Evolutionary conservation across 495 filamentous ascomycete genomes (phyloP).

Genomic region (Trypethelium eluteriae): DNA sequence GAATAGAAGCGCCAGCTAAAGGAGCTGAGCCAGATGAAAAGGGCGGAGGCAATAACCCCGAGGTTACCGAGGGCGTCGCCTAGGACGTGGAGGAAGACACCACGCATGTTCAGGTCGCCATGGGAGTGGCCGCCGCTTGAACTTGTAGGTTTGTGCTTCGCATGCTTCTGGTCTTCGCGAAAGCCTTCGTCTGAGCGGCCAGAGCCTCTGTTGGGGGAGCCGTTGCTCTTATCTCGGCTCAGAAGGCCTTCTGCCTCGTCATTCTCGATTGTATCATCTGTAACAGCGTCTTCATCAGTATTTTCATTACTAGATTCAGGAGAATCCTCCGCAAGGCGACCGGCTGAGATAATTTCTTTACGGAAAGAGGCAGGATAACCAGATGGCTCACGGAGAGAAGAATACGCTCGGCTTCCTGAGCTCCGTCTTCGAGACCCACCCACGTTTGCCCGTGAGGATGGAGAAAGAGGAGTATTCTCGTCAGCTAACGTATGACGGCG

Average conservation of each 20-base stretch:
- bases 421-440: slow-evolving; percentile 19
- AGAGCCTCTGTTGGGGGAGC: slow-evolving; percentile 16
- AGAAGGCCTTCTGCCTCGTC: slow-evolving; percentile 37
- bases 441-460: slow-evolving; percentile 1
- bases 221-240: slow-evolving; percentile 15
- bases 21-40: slow-evolving; percentile 82
- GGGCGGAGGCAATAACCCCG: slow-evolving; percentile 86
- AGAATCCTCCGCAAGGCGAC: slow-evolving; percentile 43
- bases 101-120: slow-evolving; percentile 91
- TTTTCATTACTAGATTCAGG: slow-evolving; percentile 43
- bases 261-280: slow-evolving; percentile 39
- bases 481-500: slow-evolving; percentile 1
- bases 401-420: slow-evolving; percentile 34
- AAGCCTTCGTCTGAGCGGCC: slow-evolving; percentile 12
- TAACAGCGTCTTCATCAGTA: slow-evolving; percentile 47
- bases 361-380: slow-evolving; percentile 86
- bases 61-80: slow-evolving; percentile 96
- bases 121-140: slow-evolving; percentile 61
- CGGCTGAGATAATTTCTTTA: slow-evolving; percentile 80
- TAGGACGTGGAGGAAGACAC: slow-evolving; percentile 91
- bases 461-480: slow-evolving; percentile 11
- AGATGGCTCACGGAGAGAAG: slow-evolving; percentile 49
- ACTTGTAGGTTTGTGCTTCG: slow-evolving; percentile 57
- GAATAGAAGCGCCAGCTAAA: slow-evolving; percentile 66
- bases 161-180: slow-evolving; percentile 71